Evolutionary conservation across 2,329 filamentous ascomycete species (phyloP), one percentile per base, ranked within the genome.

Genomic region (Colletotrichum sp.): DNA sequence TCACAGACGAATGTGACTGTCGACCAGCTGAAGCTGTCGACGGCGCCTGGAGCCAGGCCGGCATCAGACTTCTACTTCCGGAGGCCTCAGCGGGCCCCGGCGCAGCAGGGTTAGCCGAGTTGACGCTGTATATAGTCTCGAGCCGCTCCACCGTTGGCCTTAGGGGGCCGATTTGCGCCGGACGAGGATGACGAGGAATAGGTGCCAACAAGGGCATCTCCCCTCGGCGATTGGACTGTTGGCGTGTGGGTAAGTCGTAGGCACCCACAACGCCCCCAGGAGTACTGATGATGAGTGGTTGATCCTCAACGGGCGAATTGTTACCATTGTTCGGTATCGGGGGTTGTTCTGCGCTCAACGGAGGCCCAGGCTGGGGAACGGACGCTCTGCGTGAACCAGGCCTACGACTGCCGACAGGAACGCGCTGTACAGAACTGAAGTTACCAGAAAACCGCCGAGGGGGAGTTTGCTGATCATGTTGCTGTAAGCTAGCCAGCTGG

Each of bases 201-300:
- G 91, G 91, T 0, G 90, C 89, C 26, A 91, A 81, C 59, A 92
- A 87, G 3, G 87, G 86, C 2, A 87, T 85, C 49, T 89, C 89
- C 4, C 81, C 80, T 21, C 81, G 81, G 15, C 80, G 81, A 16
- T 81, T 79, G n/a, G 83, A 83, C 21, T 80, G 80, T 34, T 81
- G 82, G 13, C 83, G 83, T 7, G 79, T 80, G 3, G 88, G 87
- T 3, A 83, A 79, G 72, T 92, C 90, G 77, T 88, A 90, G 2
- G 88, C 89, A 4, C 90, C 90, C 0, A 86, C 84, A 10, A 92
- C 86, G 18, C 91, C 91, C 12, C 84, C 87, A 2, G 90, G 90
- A 5, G 91, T 92, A 81, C 90, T 92, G 81, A 92, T 92, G 70
- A 92, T 92, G 30, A 92, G 85, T 6, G 91, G 90, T 69, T 89